phyloP scores from a whole-genome alignment of 257 asterid genomes.

The Linaria vulgaris region DNA sequence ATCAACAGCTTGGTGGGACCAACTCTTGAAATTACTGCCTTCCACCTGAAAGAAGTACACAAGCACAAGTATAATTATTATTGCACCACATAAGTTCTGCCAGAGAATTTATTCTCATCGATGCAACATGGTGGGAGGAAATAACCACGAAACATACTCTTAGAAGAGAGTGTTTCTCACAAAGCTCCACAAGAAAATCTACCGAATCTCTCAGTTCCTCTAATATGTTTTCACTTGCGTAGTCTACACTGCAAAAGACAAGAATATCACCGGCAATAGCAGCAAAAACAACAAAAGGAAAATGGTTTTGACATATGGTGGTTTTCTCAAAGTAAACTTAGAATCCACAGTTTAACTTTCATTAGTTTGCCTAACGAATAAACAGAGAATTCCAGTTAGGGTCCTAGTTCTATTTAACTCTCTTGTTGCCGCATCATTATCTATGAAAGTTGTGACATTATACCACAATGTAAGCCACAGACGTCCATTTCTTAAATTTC shows the following conservation, averaged over 20 bases:
- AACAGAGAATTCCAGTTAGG: neutral
- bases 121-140: conserved; percentile 20
- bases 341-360: conserved; percentile 7
- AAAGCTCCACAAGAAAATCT: conserved; percentile 93
- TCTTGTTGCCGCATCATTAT: neutral
- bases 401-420: neutral
- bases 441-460: neutral
- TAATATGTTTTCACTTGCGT: conserved; percentile 41
- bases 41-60: conserved; percentile 49
- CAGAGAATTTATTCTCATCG: conserved; percentile 18
- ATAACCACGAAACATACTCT: conserved; percentile 46
- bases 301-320: neutral
- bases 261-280: neutral
- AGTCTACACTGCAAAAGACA: conserved; percentile 39
- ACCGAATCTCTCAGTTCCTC: conserved; percentile 77
- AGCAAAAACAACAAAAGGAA: no score
- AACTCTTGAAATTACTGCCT: conserved; percentile 57
- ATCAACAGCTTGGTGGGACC: conserved; percentile 93
- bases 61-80: conserved; percentile 5
- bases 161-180: conserved; percentile 51
- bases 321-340: conserved; percentile 11
- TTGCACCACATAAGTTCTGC: neutral
- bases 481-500: neutral
- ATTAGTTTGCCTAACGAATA: neutral
- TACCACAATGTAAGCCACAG: neutral